Evolutionary conservation across 352 stramenopile genomes (phyloP).

Genomic region (Pelagophyceae sp.): DNA sequence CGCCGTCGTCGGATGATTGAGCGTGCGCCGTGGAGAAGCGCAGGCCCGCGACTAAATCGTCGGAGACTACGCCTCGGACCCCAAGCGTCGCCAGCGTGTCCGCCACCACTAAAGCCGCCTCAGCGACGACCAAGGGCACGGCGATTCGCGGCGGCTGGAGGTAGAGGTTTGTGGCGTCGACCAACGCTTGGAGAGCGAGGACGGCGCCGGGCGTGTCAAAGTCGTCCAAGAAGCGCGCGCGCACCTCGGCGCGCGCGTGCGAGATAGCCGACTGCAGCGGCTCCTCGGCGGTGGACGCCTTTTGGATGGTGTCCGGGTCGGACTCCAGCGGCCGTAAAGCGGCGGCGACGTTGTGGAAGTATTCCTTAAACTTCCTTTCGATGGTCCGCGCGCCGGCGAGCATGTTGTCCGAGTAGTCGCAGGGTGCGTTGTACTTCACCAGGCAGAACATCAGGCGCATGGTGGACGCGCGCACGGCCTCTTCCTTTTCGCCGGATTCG

Average conservation of each 20-base stretch:
- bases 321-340: conserved; percentile 28
- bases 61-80: conserved; percentile 23
- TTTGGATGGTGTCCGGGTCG: not conserved
- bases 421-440: conserved; percentile 83
- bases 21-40: conserved; percentile 21
- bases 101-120: not conserved
- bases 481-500: not conserved
- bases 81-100: conserved; percentile 13
- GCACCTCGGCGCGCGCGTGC: conserved; percentile 62
- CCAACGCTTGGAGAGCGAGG: conserved; percentile 59
- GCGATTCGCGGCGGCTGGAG: not conserved
- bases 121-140: not conserved
- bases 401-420: conserved; percentile 87
- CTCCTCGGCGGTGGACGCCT: conserved; percentile 52
- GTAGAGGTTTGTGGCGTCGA: conserved; percentile 61
- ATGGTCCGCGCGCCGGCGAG: conserved; percentile 77
- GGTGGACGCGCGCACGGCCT: not conserved
- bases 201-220: conserved; percentile 76
- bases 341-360: conserved; percentile 80
- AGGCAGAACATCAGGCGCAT: conserved; percentile 78
- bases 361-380: conserved; percentile 79
- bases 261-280: conserved; percentile 60
- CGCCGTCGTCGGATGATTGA: not conserved
- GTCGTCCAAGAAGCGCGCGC: conserved; percentile 51
- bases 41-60: conserved; percentile 10